Conservation (phyloP, 108 stramenopile genomes). For the Thalassiosira profunda region DNA sequence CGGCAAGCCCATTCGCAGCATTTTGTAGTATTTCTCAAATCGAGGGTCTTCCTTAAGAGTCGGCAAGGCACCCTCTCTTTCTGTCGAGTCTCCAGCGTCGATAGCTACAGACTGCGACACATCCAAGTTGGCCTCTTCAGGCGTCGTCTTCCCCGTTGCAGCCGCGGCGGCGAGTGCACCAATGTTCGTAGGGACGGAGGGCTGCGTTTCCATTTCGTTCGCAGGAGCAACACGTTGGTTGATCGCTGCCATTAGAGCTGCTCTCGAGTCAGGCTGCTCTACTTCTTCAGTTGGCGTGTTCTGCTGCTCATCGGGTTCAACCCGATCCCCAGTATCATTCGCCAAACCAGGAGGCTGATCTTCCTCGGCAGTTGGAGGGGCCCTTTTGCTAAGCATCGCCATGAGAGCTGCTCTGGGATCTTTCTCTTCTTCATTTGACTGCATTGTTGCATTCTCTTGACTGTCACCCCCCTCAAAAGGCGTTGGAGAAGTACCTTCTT, state of each 20-base stretch:
- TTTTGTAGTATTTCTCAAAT: conserved; percentile 64
- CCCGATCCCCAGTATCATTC: conserved; percentile 29
- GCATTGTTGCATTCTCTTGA: too few relatives aligned
- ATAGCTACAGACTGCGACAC: too few relatives aligned
- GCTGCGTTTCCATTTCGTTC: too few relatives aligned
- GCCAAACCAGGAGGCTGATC: conserved; percentile 25
- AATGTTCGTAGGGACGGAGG: too few relatives aligned
- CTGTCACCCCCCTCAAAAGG: too few relatives aligned
- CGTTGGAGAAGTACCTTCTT: too few relatives aligned
- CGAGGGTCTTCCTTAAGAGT: conserved; percentile 46
- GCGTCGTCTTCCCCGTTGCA: too few relatives aligned
- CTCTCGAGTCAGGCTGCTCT: not conserved
- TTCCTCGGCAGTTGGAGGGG: not conserved
- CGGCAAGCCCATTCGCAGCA: conserved; percentile 63
- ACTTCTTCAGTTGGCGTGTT: not conserved
- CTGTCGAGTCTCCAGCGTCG: not conserved
- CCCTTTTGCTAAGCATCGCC: conserved; percentile 68
- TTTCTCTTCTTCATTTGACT: too few relatives aligned
- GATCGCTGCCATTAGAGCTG: not conserved
- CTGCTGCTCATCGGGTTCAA: not conserved
- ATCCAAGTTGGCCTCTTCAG: too few relatives aligned
- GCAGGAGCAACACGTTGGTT: too few relatives aligned
- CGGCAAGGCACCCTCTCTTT: conserved; percentile 24
- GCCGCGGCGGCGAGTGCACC: too few relatives aligned
- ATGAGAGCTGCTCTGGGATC: conserved; percentile 58